Evolutionary conservation across 1,284 basidiomycete species (phyloP).

Genomic region (Ceratobasidium sp.): DNA sequence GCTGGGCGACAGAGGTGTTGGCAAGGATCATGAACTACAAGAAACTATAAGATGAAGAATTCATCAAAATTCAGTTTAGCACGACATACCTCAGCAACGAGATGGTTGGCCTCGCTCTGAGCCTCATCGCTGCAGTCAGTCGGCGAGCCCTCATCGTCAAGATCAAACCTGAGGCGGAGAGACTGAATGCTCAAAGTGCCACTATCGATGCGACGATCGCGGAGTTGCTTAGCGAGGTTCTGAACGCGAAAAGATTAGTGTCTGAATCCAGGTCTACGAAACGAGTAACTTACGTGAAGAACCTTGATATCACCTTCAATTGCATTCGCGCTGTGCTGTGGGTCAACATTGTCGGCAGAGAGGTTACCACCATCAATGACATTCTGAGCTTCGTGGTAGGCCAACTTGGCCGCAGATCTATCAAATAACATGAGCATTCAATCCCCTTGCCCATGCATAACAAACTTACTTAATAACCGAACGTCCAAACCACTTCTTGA

Average conservation of each 20-base stretch:
- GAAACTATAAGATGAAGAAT: constrained; percentile 25
- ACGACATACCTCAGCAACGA: constrained; percentile 87
- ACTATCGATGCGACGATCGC: constrained; percentile 79
- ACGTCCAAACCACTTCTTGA: constrained; percentile 93
- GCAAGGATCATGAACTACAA: constrained; percentile 91
- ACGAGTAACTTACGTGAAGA: constrained; percentile 64
- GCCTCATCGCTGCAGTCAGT: constrained; percentile 80
- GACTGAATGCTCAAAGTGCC: constrained; percentile 86
- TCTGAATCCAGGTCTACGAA: not conserved
- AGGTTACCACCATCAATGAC: constrained; percentile 80
- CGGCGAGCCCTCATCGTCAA: constrained; percentile 89
- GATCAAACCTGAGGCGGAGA: constrained; percentile 79
- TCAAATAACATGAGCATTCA: not conserved
- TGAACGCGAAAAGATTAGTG: constrained; percentile 48
- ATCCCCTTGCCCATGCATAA: not conserved
- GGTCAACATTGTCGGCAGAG: constrained; percentile 67
- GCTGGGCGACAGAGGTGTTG: constrained; percentile 91
- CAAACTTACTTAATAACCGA: constrained; percentile 85
- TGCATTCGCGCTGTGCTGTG: constrained; percentile 67
- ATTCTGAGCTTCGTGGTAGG: constrained; percentile 85
- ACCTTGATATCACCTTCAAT: constrained; percentile 83
- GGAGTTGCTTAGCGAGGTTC: constrained; percentile 79
- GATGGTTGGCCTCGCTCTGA: constrained; percentile 78
- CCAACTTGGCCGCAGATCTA: constrained; percentile 88
- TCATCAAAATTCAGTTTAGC: constrained; percentile 38